Evolutionary conservation across 495 filamentous ascomycete species (phyloP).

Genomic region (Aspergillus asperescens): DNA sequence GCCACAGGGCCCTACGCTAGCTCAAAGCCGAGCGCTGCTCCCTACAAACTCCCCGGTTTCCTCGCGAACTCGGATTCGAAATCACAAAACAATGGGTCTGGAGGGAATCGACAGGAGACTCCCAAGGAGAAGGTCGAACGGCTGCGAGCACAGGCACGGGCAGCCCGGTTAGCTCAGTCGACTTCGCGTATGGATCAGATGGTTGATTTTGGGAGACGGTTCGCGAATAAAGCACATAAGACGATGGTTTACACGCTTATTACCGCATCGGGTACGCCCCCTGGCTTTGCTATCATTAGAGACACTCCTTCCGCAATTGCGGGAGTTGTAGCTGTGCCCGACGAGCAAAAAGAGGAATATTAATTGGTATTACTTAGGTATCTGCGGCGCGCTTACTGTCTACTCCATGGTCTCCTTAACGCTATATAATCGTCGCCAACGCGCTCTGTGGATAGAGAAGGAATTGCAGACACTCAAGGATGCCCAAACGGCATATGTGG

Average conservation of each 20-base stretch:
- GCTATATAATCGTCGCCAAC: constrained; percentile 72
- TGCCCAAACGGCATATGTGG: constrained; percentile 56
- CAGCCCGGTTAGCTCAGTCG: constrained; percentile 59
- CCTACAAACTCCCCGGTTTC: constrained; percentile 37
- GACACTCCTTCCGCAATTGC: not conserved
- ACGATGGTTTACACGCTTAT: constrained; percentile 70
- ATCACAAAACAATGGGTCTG: constrained; percentile 24
- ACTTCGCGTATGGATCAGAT: constrained; percentile 60
- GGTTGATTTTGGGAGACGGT: constrained; percentile 60
- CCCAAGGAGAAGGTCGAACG: constrained; percentile 85
- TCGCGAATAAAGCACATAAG: constrained; percentile 81
- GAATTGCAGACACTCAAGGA: constrained; percentile 55
- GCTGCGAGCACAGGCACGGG: constrained; percentile 71
- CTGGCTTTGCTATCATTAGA: not conserved
- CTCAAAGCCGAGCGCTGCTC: constrained; percentile 51
- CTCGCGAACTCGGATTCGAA: constrained; percentile 23
- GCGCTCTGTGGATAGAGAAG: constrained; percentile 58
- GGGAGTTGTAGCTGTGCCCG: not conserved
- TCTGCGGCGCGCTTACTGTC: constrained; percentile 66
- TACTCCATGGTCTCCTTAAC: constrained; percentile 85
- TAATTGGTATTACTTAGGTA: constrained; percentile 39
- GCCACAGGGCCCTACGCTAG: constrained; percentile 82
- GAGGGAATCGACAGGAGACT: constrained; percentile 55
- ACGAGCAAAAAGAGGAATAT: not conserved
- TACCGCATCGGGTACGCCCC: constrained; percentile 65